Base-by-base conservation (phyloP, 495 filamentous ascomycete genomes). In the Aspergillus nanangensis region DNA sequence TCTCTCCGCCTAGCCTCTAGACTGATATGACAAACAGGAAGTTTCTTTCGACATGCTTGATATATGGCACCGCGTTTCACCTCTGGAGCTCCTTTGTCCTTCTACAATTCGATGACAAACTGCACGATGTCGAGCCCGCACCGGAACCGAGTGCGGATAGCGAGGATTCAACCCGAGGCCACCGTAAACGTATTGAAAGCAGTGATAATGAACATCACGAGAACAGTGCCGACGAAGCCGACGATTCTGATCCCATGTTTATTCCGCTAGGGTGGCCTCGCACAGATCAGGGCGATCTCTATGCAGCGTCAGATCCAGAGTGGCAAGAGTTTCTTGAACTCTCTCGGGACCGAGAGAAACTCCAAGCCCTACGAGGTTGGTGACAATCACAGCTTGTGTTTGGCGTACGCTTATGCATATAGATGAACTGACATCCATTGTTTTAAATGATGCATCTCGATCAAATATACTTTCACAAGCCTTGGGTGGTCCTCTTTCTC, bases 281-380 rank as follows among this genome's bases (percentile, higher is more conserved):
- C 39, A 68, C 66, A 67, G 70, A 51, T 57, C 70, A 66, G 57
- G 64, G 60, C 22, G 65, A 60, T 34, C 78, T 63, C 11, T 91
- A 89, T 60, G 67, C 72, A 18, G 67, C 72, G 19, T 73, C 66
- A 3, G 82, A 87, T 57, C 84, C 86, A 3, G 87, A 90, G 59
- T 90, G 83, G 84, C 69, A 77, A 52, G 67, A 74, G 35, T 90
- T 87, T 49, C 53, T 79, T 15, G 76, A 73, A 29, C 65, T 87
- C 17, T 73, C 76, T 18, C 66, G 70, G 20, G 72, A 90, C 55
- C 55, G 51, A 15, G 52, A 74, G 22, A 64, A 72, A 42, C 50
- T 77, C 20, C 50, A 63, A 23, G 56, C 58, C 14, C 69, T 88
- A 15, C 68, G 68, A 61, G 50, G 83, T 86, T 43, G 71, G 41